Evolutionary conservation across 108 stramenopile species (phyloP), one percentile per base, ranked within the genome.

Genomic region (Cyclotella cryptica): DNA sequence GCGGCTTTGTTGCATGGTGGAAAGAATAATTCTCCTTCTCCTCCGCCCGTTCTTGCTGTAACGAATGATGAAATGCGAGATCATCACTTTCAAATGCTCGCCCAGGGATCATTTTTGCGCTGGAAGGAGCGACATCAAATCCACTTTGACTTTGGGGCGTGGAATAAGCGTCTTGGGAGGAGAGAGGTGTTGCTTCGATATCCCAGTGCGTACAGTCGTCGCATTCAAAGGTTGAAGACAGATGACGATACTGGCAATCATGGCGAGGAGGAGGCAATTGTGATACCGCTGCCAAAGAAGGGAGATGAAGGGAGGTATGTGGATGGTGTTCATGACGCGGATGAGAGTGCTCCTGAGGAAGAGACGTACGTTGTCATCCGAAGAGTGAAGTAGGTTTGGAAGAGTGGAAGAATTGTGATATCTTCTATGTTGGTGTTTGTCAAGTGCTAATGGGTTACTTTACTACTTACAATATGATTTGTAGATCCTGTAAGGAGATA

Each of bases 41-140:
- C 77, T 71, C 85, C 82, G 44, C 68, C 77, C 19, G 82, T 91
- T 12, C 69, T 95, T 58, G 95, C 97, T 18, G 81, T 99, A 17
- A 96, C 96, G 10, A 99, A 98, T 83, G 99, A 99, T 71, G 97
- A 98, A 77, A 97, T 99, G 98, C 79, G 99, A 53, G 99, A 99
- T 87, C 99, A 99, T 85, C 95, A 96, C 77, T 98, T 98, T 83
- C 92, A 92, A 74, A 97, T 99, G 97, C 75, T 97, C 39, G 88
- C 90, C 13, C 93, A 90, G 35, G 83, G 92, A 14, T 86, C 73
- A 10, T 98, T 99, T 87, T 69, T 97, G 61, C 74, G 93, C 28
- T 99, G 99, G 99, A 97, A 96, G 87, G 99, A 98, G 79, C 86
- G 98, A 11, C 93, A 97, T 77, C 97, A 96, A 61, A 72, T 95